Base-by-base conservation (phyloP, 352 stramenopile genomes). In the Detonula confervacea region DNA sequence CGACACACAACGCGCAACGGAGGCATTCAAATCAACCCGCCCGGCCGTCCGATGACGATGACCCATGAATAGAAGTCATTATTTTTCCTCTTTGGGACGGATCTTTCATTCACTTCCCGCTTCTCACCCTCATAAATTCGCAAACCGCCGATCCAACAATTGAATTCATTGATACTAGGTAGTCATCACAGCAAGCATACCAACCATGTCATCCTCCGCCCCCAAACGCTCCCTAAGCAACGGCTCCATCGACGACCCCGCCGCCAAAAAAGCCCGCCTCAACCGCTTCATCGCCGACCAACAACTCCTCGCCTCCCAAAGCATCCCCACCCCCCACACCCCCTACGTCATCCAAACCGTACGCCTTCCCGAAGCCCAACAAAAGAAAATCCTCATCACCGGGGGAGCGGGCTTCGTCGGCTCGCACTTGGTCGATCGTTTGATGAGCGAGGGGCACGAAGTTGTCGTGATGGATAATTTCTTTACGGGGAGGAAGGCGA, bases 401-500 rank as follows among this genome's bases (percentile, higher is more conserved):
- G 80, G 80, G 2, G 80, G 80, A 11, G 73, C 73, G 12, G 80
- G 85, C 18, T 91, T 91, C 37, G 81, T 91, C 4, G 85, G 85
- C n/a, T 84, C 68, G 16, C 83, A 91, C 60, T 39, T 91, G 9
- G 79, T 86, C 12, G 81, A 91, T 63, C 63, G 68, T 16, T 59
- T 91, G 16, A 95, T 99, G 84, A 91, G 94, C 42, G 84, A 96
- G 62, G 97, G 97, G 22, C 96, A 99, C 79, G 95, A 98, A 64
- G 93, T 96, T 9, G 96, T 98, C 24, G 97, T 97, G 33, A 76
- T 98, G 16, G 97, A 98, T 89, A 98, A 99, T 81, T 91, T 91
- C 27, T 91, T 89, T 66, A 91, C 97, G 14, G 92, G 92, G 8
- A 63, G 88, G 11, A 95, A 95, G 81, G 84, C 94, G 27, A 97